phyloP scores from a whole-genome alignment of 345 rosid genomes.

The Eucalyptus melliodora region DNA sequence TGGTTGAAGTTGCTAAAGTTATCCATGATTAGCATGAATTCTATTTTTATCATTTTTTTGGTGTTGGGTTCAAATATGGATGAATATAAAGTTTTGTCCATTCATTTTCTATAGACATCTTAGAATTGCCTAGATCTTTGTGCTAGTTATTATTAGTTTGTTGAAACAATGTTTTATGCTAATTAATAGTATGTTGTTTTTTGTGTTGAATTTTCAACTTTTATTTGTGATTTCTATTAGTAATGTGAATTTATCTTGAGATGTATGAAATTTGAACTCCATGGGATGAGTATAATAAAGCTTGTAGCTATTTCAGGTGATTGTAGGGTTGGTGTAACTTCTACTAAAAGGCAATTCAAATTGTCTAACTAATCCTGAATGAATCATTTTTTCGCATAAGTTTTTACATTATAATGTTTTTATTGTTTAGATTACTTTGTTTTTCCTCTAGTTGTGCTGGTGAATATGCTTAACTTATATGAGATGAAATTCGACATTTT shows the following conservation, averaged over 20 bases:
- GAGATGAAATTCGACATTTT: too few relatives aligned
- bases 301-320: too few relatives aligned
- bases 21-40: background rate
- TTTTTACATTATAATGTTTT: too few relatives aligned
- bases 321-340: too few relatives aligned
- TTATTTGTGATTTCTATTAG: background rate
- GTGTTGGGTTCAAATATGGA: background rate
- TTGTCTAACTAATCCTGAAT: too few relatives aligned
- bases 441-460: too few relatives aligned
- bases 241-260: background rate
- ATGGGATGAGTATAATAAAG: background rate
- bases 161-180: background rate
- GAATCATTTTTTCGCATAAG: too few relatives aligned
- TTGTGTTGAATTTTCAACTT: background rate
- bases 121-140: background rate
- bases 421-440: too few relatives aligned
- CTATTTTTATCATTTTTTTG: background rate
- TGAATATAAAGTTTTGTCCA: background rate
- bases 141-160: background rate
- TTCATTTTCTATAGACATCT: background rate
- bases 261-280: background rate
- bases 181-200: background rate
- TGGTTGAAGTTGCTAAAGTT: background rate
- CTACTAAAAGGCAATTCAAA: fast-evolving
- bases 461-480: too few relatives aligned